A percentile compares a stretch with the other conserved stretches of the same genome.
These are phyloP conservation scores for Russula lepida DNA, from an alignment of 768 basidiomycete species.

Conservation along the genomic window DNA sequence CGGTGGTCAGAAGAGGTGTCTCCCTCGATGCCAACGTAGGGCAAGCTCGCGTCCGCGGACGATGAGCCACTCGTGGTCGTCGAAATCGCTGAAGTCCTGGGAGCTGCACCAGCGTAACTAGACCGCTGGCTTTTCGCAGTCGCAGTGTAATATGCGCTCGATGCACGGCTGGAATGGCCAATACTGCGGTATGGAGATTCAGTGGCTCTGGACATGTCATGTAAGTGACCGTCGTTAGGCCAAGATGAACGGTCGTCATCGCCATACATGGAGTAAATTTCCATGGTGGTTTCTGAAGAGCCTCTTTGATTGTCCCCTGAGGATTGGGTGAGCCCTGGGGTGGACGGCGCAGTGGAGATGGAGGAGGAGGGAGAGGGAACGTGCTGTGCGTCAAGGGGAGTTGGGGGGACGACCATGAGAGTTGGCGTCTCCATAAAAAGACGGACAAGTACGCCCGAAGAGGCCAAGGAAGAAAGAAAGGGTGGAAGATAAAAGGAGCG, in stretches of 20 bases:
- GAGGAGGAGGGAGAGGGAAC: conserved; percentile 8
- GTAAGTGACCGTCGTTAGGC: conserved; percentile 25
- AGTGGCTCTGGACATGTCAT: conserved; percentile 28
- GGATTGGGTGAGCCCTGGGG: conserved; percentile 32
- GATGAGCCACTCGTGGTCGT: conserved; percentile 27
- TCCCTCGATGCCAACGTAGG: conserved; percentile 11
- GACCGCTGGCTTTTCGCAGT: conserved; percentile 9
- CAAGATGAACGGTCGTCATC: conserved; percentile 35
- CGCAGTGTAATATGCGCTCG: conserved; percentile 15
- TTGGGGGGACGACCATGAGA: conserved; percentile 15
- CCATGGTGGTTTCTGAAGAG: conserved; percentile 68
- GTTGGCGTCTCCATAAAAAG: conserved; percentile 20
- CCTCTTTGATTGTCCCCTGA: conserved; percentile 38
- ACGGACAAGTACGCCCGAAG: background rate
- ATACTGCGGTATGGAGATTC: conserved; percentile 8
- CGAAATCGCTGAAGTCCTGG: conserved; percentile 31
- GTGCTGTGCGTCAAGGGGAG: conserved; percentile 4
- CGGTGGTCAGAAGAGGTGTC: background rate
- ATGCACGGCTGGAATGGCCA: conserved; percentile 3
- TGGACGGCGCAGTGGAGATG: conserved; percentile 19
- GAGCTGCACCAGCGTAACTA: conserved; percentile 27
- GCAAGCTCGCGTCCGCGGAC: conserved; percentile 9
- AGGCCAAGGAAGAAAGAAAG: background rate
- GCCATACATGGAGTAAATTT: conserved; percentile 84
- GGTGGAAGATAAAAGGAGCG: conserved; percentile 3